Evolutionary conservation across 202 grass and related monocot species (phyloP).

Genomic region (Hordeum pubiflorum): DNA sequence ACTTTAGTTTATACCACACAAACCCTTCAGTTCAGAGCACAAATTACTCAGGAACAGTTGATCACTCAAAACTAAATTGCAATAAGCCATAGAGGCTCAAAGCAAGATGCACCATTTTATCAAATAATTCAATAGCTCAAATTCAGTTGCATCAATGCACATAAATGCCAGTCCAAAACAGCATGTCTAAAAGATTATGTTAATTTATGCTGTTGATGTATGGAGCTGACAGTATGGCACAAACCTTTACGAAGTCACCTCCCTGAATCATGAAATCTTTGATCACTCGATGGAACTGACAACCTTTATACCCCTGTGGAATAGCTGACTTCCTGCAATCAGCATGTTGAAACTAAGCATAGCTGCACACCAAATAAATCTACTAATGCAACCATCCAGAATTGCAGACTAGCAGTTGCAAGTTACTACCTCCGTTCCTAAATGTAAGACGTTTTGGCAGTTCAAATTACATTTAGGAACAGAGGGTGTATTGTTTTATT

Average conservation of each 20-base stretch:
- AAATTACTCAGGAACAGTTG: neutral
- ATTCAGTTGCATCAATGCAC: neutral
- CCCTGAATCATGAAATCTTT: slow-evolving; percentile 99
- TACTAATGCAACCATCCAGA: neutral
- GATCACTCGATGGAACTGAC: slow-evolving; percentile 94
- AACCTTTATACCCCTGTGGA: slow-evolving; percentile 80
- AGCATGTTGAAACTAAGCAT: slow-evolving; percentile 3
- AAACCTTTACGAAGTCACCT: slow-evolving; percentile 92
- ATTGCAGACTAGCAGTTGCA: neutral
- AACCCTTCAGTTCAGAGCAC: neutral
- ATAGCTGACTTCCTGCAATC: slow-evolving; percentile 57
- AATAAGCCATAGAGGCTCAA: neutral
- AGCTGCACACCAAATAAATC: neutral
- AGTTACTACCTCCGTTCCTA: neutral
- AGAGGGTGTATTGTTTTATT: neutral
- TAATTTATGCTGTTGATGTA: neutral
- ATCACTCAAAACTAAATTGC: neutral
- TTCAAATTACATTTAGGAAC: no score
- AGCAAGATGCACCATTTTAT: neutral
- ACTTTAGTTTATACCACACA: slow-evolving; percentile 23
- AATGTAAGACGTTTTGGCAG: no score
- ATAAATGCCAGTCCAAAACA: neutral
- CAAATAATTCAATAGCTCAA: neutral
- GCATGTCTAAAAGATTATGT: neutral
- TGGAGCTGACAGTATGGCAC: slow-evolving; percentile 4